Base-by-base conservation (phyloP, 495 filamentous ascomycete genomes). In the Penicilliopsis zonata region DNA sequence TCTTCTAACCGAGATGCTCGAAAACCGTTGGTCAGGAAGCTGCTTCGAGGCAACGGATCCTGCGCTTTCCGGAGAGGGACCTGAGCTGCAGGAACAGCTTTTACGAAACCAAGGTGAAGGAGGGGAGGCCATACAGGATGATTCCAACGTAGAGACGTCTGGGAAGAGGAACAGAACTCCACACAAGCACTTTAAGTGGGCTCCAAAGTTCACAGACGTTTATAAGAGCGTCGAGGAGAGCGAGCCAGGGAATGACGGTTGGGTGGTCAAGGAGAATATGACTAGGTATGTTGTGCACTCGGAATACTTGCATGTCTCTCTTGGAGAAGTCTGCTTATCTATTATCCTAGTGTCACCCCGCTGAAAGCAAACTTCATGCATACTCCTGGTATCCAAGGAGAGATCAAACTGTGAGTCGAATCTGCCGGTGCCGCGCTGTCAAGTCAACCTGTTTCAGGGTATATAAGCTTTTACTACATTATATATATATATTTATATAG, bases 161-260 rank as follows among this genome's bases (percentile, higher is more conserved):
- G 39, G 13, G 37, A 48, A 30, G 30, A 44, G 33, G 22, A 36
- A 47, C 47, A 59, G 42, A 56, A 78, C 65, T 62, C 57, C 57
- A 36, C 81, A 87, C 52, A 86, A 80, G 52, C 82, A 93, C 53
- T 98, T 95, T 61, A 83, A 83, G 56, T 98, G 90, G 90, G 72
- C 80, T 35, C 90, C 90, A 1, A 74, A 74, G 35, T 90, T 94
- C 53, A 60, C 69, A 13, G 86, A 94, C 61, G 82, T 98, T 2
- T 79, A 82, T 51, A 69, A 75, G 38, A 86, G 79, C 32, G 85
- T 94, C 16, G 78, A 90, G 41, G 72, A 82, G 36, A 73, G 76
- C 34, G 60, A 59, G 30, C 81, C 85, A 10, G 90, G 90, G 14
- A 92, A 87, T 54, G 90, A 98, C 65, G 90, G 90, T 21, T 95